Evolutionary conservation across 169 alveolate species (phyloP).

Genomic region (Plasmodium blacklocki): DNA sequence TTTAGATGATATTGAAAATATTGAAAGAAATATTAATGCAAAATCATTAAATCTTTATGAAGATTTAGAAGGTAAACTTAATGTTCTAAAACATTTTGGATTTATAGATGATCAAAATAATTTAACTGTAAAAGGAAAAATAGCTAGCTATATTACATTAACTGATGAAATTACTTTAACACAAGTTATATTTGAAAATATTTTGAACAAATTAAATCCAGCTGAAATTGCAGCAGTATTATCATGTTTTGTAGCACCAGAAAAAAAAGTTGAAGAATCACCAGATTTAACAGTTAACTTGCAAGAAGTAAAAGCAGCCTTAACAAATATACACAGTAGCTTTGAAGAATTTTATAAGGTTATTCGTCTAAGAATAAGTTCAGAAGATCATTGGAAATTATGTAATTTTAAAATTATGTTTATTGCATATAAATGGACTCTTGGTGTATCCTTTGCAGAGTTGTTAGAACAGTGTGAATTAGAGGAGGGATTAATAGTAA

Average conservation of each 20-base stretch:
- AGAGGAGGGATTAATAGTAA: slow-evolving; percentile 96
- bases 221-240: slow-evolving; percentile 87
- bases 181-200: slow-evolving; percentile 84
- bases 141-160: slow-evolving; percentile 89
- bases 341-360: slow-evolving; percentile 78
- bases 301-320: slow-evolving; percentile 83
- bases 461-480: slow-evolving; percentile 81
- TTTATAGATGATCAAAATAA: slow-evolving; percentile 86
- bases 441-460: slow-evolving; percentile 84
- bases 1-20: slow-evolving; percentile 82
- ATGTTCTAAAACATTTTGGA: slow-evolving; percentile 86
- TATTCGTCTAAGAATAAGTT: slow-evolving; percentile 76
- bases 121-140: slow-evolving; percentile 90
- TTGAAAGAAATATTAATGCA: slow-evolving; percentile 82
- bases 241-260: slow-evolving; percentile 86
- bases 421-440: slow-evolving; percentile 86
- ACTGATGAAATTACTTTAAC: slow-evolving; percentile 91
- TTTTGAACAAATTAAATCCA: slow-evolving; percentile 81
- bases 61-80: slow-evolving; percentile 87
- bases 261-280: slow-evolving; percentile 83
- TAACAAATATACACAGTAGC: slow-evolving; percentile 79
- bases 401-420: slow-evolving; percentile 73
- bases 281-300: slow-evolving; percentile 86
- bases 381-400: slow-evolving; percentile 82
- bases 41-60: slow-evolving; percentile 87